Base-by-base conservation (phyloP, 179 eudicot species). In the Amaranthus tricolor region DNA sequence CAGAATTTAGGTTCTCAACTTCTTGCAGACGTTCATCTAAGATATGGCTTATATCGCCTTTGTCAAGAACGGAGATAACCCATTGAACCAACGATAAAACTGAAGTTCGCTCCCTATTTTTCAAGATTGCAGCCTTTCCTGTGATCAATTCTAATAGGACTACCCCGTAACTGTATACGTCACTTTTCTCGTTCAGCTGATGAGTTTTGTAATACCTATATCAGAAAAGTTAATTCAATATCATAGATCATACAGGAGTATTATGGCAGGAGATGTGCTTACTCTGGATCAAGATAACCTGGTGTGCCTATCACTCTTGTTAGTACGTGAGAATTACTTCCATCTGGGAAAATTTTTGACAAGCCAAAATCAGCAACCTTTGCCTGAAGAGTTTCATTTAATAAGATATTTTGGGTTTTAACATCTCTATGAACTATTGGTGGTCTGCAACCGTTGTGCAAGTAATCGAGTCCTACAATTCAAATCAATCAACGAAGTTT, bases 371-470 rank as follows among this genome's bases (percentile, higher is more conserved):
- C 91, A 17, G 89, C 82, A 13, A 89, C 54, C 68, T 87, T 89
- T 6, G 91, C 89, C 62, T 81, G 79, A 7, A 85, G 77, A 1
- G 73, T 76, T 49, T 81, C 74, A 52, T 75, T 70, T 24, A 89
- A 63, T 31, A 89, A 52, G 64, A 87, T 86, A 76, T 89, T 87
- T 14, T 74, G 19, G 40, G 88, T 66, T 82, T 89, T 89, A 61
- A 89, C 78, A 81, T 89, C 93, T 84, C 93, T 82, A 66, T 89
- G 93, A 48, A 89, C 77, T 71, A 89, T 78, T 16, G 91, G 81
- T 45, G 88, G 89, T 55, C 82, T 78, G 75, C 89, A 84, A 44
- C 87, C 90, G 62, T 81, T 66, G 62, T 85, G 89, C 77, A 89
- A 62, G 61, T 89, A 87, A 52, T 83, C 91, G 82, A 89, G 40